Evolutionary conservation across 129 eudicot genomes (phyloP), one percentile per base, ranked within the genome.

Genomic region (Escallonia herrerae): DNA sequence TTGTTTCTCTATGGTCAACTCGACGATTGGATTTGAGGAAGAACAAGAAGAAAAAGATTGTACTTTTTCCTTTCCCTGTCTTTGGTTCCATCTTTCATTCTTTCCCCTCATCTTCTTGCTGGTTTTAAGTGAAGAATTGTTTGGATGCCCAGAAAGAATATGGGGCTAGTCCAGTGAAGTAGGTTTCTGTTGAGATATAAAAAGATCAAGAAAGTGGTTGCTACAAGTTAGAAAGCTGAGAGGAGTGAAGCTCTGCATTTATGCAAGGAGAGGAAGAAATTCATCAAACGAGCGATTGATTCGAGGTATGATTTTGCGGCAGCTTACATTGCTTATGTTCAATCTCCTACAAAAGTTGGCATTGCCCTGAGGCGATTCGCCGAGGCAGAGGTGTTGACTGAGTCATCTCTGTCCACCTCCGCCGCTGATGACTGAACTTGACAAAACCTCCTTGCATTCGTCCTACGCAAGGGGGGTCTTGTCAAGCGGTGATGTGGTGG

Each of bases 261-360:
- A 62, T 94, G 99, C 75, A 86, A 81, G 74, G 95, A 80, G 60
- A 72, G 99, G 80, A 86, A 86, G 74, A 80, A 69, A 74, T 81
- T 89, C 71, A 78, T 89, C 40, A 86, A 89, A 58, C 83, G 79
- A 70, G 97, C 99, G 0, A 80, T 89, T 43, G 95, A 94, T 76
- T 89, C 95, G 12, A 76, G 99, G 74, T 94, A 80, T 58, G 81
- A 82, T 69, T 80, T 89, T 54, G 97, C 97, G 59, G 99, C 97
- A 8, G 91, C 97, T 41, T 97, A 94, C 80, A 86, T 86, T 64
- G 77, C 97, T 38, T 94, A 94, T 51, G 73, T 82, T 73, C 84
- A 82, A 55, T 86, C 95, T 4, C 91, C 89, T 51, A 74, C 74
- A 56, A 82, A 71, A 52, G 74, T 84, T 22, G 99, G 97, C 63